Evolutionary conservation across 2,329 filamentous ascomycete genomes (phyloP).

Genomic region (Hypoxylon rubiginosum): DNA sequence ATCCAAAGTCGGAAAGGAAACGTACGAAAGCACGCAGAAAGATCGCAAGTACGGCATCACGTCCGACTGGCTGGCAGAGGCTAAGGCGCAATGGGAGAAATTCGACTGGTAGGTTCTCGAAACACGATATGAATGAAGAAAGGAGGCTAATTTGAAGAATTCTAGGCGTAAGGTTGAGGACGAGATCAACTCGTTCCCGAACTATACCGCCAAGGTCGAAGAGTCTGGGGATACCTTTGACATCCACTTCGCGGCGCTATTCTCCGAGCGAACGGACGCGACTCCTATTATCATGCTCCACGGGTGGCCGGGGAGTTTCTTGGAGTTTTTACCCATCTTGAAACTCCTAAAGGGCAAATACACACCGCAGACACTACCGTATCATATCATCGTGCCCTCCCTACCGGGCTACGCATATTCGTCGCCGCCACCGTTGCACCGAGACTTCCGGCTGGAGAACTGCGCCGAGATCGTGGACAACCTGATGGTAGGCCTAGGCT

Average conservation of each 20-base stretch:
- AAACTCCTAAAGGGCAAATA: constrained; percentile 62
- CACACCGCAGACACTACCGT: constrained; percentile 64
- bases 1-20: constrained; percentile 15
- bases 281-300: constrained; percentile 66
- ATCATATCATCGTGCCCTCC: constrained; percentile 69
- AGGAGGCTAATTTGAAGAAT: not conserved
- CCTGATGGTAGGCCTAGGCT: constrained; percentile 67
- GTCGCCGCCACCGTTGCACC: constrained; percentile 60
- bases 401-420: constrained; percentile 68
- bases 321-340: constrained; percentile 69
- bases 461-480: constrained; percentile 62
- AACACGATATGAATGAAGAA: not conserved
- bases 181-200: constrained; percentile 62
- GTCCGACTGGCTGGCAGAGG: constrained; percentile 15
- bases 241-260: constrained; percentile 68
- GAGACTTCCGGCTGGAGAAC: constrained; percentile 57
- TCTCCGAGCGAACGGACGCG: constrained; percentile 64
- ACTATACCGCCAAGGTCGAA: constrained; percentile 59
- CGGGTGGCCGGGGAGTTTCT: constrained; percentile 67
- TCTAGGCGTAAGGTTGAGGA: constrained; percentile 59
- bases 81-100: constrained; percentile 15
- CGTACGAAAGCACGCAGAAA: constrained; percentile 12
- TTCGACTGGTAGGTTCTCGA: not conserved
- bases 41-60: constrained; percentile 21
- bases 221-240: constrained; percentile 53